Evolutionary conservation across 1,139 yeast species (phyloP), one percentile per base, ranked within the genome.

Genomic region (Yamadazyma dushanensis): DNA sequence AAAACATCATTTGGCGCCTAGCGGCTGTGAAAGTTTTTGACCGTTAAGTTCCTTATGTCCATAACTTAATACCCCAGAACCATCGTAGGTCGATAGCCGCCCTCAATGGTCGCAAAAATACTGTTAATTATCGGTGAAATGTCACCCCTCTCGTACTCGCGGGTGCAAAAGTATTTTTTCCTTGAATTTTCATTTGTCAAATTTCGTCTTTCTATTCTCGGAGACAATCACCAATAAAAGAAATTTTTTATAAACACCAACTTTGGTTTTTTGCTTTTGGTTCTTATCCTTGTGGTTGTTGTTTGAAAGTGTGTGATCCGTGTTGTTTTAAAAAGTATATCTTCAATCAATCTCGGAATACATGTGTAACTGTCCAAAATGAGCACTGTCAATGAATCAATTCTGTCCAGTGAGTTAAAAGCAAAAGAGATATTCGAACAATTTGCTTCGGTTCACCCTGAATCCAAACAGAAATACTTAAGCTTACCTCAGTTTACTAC

Each of bases 371-470:
- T 17, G 8, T 16, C 19, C 21, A 18, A 17, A 27, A 27, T 27
- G 30, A 27, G 22, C 30, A 17, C 10, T 11, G 22, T 30, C 7
- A 30, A 22, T 17, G 27, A 30, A 15, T 23, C 32, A n/a, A 3
- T 17, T 10, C 19, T 15, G 7, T 15, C 27, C 5, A 15, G 11
- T 25, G 27, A 25, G 6, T 25, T 25, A 8, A 59, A 61, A 45
- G 73, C 73, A 21, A 56, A 50, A 41, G 73, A 68, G 40, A 56
- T 70, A 40, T 70, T 70, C 44, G 50, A 59, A 40, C 71, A 69
- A 50, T 68, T 70, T 49, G 67, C 74, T 31, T 45, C 64, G 16
- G 46, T 41, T 14, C 54, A 61, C 41, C 45, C 51, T 10, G 45
- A 47, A 23, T 46, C 57, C 11, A 55, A 56, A 27, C 49, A 47